Conservation (phyloP, 108 stramenopile species). For the Cyclotella choctawhatcheeana region DNA sequence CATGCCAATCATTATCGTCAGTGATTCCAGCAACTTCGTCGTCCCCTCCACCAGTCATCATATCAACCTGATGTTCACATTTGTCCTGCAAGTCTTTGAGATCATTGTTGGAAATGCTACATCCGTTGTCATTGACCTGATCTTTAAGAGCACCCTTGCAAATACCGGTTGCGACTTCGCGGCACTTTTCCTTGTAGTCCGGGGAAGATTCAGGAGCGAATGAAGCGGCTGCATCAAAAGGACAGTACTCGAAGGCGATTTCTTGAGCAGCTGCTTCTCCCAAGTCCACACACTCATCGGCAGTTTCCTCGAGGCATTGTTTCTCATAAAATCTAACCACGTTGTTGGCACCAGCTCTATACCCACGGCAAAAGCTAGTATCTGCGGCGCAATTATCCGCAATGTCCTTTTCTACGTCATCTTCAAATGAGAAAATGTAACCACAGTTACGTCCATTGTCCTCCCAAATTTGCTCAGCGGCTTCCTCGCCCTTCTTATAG, state of each 20-base stretch:
- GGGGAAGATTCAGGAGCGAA: background rate
- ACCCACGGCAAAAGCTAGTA: constrained; percentile 4
- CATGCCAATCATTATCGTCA: constrained; percentile 2
- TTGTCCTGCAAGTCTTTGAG: constrained; percentile 1
- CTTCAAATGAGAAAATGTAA: background rate
- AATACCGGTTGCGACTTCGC: constrained; percentile 2
- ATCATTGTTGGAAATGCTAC: background rate
- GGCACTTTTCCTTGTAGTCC: constrained; percentile 19
- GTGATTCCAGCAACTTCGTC: background rate
- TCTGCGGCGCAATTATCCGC: background rate
- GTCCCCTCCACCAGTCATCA: background rate
- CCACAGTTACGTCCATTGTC: background rate
- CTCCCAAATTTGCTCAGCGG: background rate
- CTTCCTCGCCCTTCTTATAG: background rate
- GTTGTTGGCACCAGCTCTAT: background rate
- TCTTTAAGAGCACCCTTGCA: constrained; percentile 8
- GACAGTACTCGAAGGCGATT: constrained; percentile 6
- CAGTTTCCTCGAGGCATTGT: constrained; percentile 9
- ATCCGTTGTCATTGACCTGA: constrained; percentile 2
- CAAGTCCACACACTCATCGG: constrained; percentile 19
- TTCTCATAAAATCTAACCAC: constrained; percentile 2
- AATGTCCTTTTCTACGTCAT: background rate
- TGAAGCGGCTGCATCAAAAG: background rate
- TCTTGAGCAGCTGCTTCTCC: constrained; percentile 12
- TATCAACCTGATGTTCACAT: constrained; percentile 4